Evolutionary conservation across 495 filamentous ascomycete genomes (phyloP).

Genomic region (Podospora australis): DNA sequence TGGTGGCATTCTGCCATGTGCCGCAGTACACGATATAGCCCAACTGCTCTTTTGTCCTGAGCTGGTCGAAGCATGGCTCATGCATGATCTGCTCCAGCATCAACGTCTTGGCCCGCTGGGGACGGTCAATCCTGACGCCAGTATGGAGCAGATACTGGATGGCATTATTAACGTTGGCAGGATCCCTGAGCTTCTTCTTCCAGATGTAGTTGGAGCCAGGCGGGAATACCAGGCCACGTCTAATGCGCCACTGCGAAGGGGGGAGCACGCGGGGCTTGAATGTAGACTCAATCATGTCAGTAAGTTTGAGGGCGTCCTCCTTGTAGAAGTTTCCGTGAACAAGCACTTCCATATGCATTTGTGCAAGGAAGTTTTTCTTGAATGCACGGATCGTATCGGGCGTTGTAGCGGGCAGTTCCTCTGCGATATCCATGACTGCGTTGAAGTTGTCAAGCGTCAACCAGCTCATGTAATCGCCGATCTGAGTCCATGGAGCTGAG

Average conservation of each 20-base stretch:
- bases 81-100: slow-evolving; percentile 88
- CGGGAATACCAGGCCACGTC: slow-evolving; percentile 70
- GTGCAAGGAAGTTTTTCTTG: slow-evolving; percentile 71
- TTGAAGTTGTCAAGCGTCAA: slow-evolving; percentile 69
- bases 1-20: slow-evolving; percentile 57
- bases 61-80: slow-evolving; percentile 88
- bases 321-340: slow-evolving; percentile 93
- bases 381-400: slow-evolving; percentile 68
- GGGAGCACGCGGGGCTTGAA: slow-evolving; percentile 72
- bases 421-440: slow-evolving; percentile 73
- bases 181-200: slow-evolving; percentile 71
- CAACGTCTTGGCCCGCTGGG: slow-evolving; percentile 65
- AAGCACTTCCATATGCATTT: slow-evolving; percentile 81
- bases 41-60: slow-evolving; percentile 95
- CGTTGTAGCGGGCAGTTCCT: slow-evolving; percentile 68
- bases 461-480: slow-evolving; percentile 78
- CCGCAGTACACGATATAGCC: slow-evolving; percentile 94
- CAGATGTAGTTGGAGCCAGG: slow-evolving; percentile 78
- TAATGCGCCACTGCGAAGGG: slow-evolving; percentile 70
- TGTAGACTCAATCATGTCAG: slow-evolving; percentile 70
- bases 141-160: slow-evolving; percentile 87
- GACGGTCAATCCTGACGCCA: slow-evolving; percentile 62
- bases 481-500: slow-evolving; percentile 81
- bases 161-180: slow-evolving; percentile 92
- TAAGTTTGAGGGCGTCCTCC: slow-evolving; percentile 85